Evolutionary conservation across 345 rosid species (phyloP), one percentile per base, ranked within the genome.

Genomic region (Stellera chamaejasme): DNA sequence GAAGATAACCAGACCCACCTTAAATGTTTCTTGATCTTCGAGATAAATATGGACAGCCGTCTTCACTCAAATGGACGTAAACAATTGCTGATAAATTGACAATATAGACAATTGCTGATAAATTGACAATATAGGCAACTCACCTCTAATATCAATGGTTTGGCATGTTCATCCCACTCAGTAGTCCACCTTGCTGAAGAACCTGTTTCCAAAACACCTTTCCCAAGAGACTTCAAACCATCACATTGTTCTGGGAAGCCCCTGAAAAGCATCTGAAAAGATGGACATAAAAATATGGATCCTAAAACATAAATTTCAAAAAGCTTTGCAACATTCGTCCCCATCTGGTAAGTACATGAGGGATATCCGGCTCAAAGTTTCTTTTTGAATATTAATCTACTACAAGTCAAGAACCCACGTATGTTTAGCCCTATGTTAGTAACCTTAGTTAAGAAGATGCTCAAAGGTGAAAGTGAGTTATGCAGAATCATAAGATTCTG

Each of bases 131-230:
- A 36, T 27, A 7, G 36, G 3, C 19, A 67, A 61, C 70, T 59
- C 58, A 59, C 93, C 81, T 80, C 81, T 47, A 74, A 36, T 58
- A 89, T 72, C 58, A 81, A 66, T 45, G 96, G 97, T 65, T 81
- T 73, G 42, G 97, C 99, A 71, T 88, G 78, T 53, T 78, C 90
- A 75, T 93, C 97, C 97, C 99, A 89, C 64, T 89, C 94, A 5
- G 83, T 67, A 15, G 77, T 75, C 99, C 97, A 87, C 72, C 84
- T 79, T 55, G 83, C 74, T 6, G 92, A 82, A 52, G 87, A 82
- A 58, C 91, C 84, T 58, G 54, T 76, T 68, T 82, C 85, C 73
- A 74, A 43, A 19, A 83, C 91, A 48, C 92, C 92, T 19, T 77
- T 72, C 69, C 79, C 84, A 45, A 93, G 76, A 45, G 70, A 70